These are phyloP conservation scores for Cryphonectria parasitica DNA, from an alignment of 2,329 filamentous ascomycete genomes.

Conservation along the genomic window DNA sequence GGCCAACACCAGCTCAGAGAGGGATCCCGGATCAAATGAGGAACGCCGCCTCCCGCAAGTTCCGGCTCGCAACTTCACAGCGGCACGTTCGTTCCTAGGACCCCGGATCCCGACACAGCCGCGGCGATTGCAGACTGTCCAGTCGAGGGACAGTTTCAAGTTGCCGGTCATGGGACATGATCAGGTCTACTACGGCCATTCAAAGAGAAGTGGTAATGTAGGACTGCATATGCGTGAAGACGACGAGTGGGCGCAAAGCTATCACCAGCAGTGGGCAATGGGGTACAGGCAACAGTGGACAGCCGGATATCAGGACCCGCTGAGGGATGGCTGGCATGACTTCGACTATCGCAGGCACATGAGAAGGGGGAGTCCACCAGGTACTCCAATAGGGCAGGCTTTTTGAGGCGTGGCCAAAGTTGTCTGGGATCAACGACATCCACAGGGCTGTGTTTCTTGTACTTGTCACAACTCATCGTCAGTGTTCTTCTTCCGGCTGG, in stretches of 20 bases:
- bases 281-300: slow-evolving; percentile 11
- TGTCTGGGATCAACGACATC: background rate
- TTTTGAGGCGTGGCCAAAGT: background rate
- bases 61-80: background rate
- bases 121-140: background rate
- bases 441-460: background rate
- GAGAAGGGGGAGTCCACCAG: background rate
- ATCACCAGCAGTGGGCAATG: slow-evolving; percentile 13
- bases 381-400: slow-evolving; percentile 3
- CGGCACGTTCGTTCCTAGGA: background rate
- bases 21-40: background rate
- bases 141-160: background rate
- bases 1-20: background rate
- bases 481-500: background rate
- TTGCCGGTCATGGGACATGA: slow-evolving; percentile 4
- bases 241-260: slow-evolving; percentile 9
- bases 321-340: background rate
- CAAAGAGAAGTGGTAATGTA: background rate
- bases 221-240: background rate
- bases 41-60: background rate
- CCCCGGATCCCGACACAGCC: background rate
- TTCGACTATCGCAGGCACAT: background rate
- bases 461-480: background rate
- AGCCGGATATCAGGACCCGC: background rate
- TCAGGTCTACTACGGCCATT: background rate